Evolutionary conservation across 1,139 yeast species (phyloP).

Genomic region (Taphrina populina): DNA sequence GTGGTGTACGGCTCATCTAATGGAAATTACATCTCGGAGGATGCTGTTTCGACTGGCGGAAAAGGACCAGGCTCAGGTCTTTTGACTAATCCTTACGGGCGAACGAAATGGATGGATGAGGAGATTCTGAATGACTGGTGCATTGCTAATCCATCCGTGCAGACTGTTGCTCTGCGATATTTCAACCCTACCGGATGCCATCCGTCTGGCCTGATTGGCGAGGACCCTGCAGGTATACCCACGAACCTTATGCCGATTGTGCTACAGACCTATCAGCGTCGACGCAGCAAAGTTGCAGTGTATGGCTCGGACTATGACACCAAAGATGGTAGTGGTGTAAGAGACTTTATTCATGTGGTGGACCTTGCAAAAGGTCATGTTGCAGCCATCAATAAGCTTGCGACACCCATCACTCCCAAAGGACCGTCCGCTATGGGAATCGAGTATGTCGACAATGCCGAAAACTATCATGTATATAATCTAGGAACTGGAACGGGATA

Average conservation of each 20-base stretch:
- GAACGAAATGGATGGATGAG: slow-evolving; percentile 67
- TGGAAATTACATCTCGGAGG: slow-evolving; percentile 18
- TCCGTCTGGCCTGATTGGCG: slow-evolving; percentile 75
- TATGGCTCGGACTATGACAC: slow-evolving; percentile 63
- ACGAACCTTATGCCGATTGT: slow-evolving; percentile 71
- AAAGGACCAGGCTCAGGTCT: slow-evolving; percentile 57
- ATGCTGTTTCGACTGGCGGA: slow-evolving; percentile 55
- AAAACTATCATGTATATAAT: slow-evolving; percentile 56
- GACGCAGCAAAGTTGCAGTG: slow-evolving; percentile 65
- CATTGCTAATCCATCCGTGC: slow-evolving; percentile 54
- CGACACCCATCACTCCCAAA: neutral
- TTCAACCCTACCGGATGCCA: slow-evolving; percentile 86
- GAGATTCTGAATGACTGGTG: slow-evolving; percentile 60
- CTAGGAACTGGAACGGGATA: slow-evolving; percentile 78
- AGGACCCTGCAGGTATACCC: slow-evolving; percentile 75
- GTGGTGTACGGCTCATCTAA: slow-evolving; percentile 63
- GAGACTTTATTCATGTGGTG: slow-evolving; percentile 79
- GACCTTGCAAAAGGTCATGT: slow-evolving; percentile 78
- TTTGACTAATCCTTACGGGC: slow-evolving; percentile 77
- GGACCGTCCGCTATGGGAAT: slow-evolving; percentile 49
- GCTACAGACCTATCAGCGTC: slow-evolving; percentile 75
- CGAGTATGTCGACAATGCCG: slow-evolving; percentile 42
- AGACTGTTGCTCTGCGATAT: slow-evolving; percentile 67
- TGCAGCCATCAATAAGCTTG: slow-evolving; percentile 50
- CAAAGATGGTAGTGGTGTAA: slow-evolving; percentile 75